A percentile compares a stretch with the other conserved stretches of the same genome.
Evolutionary conservation across 2,329 filamentous ascomycete species (phyloP).

Genomic region (Zymoseptoria crescenta): DNA sequence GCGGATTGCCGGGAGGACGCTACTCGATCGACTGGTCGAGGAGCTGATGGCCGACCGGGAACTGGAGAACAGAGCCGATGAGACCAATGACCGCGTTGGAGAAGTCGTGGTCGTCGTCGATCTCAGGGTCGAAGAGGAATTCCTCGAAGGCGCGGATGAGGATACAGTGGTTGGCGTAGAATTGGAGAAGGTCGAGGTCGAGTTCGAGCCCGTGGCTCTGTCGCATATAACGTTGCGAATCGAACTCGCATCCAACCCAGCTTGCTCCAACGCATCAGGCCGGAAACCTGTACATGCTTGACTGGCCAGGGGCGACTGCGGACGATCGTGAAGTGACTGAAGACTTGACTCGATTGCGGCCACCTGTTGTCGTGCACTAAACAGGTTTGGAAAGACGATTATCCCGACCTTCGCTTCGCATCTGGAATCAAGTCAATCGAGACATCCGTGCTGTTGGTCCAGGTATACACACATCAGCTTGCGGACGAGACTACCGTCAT

Average conservation of each 20-base stretch:
- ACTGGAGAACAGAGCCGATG: neutral
- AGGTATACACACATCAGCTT: neutral
- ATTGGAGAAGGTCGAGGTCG: neutral
- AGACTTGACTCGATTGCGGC: neutral
- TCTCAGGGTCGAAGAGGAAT: neutral
- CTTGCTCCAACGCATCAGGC: neutral
- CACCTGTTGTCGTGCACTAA: neutral
- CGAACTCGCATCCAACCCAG: neutral
- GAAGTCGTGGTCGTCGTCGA: neutral
- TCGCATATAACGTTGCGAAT: neutral
- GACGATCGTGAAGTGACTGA: neutral
- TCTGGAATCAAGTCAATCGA: neutral
- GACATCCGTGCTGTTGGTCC: neutral
- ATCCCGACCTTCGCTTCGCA: constrained; percentile 1
- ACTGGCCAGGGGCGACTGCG: neutral
- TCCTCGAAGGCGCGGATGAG: neutral
- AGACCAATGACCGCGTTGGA: neutral
- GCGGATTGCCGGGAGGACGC: neutral
- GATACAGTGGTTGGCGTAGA: neutral
- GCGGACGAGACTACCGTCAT: neutral
- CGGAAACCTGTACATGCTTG: neutral
- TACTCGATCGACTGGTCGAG: neutral
- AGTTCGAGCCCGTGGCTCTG: neutral
- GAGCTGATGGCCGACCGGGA: neutral
- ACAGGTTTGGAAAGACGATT: constrained; percentile 2